Evolutionary conservation across 345 rosid species (phyloP), one percentile per base, ranked within the genome.

Genomic region (Corchorus olitorius): DNA sequence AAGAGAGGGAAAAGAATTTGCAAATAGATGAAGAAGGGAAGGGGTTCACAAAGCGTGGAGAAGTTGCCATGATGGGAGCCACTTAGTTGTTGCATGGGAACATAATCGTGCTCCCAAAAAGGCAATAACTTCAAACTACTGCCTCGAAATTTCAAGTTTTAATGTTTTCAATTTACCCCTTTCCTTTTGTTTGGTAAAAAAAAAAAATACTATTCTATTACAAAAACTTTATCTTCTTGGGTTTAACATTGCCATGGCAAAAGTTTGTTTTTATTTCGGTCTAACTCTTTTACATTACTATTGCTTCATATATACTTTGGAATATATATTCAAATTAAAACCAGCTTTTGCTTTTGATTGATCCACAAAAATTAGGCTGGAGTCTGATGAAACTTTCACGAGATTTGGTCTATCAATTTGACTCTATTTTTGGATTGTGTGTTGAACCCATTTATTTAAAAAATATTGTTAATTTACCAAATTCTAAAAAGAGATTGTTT

Each of bases 41-140:
- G 20, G 20, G 46, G 9, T 34, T 34, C 66, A 19, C 77, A 72
- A 79, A 77, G 88, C 88, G 84, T 87, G 90, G 84, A 72, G 76
- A 66, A 48, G 27, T 59, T 73, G 91, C 85, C 77, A 91, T 84
- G 73, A 91, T 87, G 85, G 79, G 75, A 60, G 68, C 82, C 89
- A 83, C 80, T 74, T 76, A 79, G 81, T 76, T 59, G 83, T 78
- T 81, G 86, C 93, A 80, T 59, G 87, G 85, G 72, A 77, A 68
- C 88, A 89, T 84, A 75, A 89, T 81, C 77, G 63, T 87, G 90
- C 86, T 78, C 85, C 81, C 84, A 17, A 48, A 83, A 84, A 76
- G 78, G 65, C 22, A 33, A 63, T 55, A 6, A 16, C 53, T 27
- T 27, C 27, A 6, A 63, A 63, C 16, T 37, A 2, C 61, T 50